Conservation (phyloP, 441 rosid species). For the Aleurites moluccanus region DNA sequence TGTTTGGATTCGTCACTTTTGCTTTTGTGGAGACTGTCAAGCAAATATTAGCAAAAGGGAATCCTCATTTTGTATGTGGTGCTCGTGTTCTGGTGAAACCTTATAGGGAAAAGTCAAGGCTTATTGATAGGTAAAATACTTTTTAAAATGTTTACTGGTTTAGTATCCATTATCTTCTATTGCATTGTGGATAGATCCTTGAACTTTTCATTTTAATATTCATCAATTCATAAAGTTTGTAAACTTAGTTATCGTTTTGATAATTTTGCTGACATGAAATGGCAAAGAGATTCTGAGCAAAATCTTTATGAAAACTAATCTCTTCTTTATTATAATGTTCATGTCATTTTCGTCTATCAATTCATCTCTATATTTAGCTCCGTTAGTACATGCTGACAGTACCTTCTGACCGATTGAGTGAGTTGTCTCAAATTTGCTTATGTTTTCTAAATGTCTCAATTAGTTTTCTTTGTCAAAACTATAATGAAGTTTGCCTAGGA, state of each 20-base stretch:
- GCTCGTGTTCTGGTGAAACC: constrained; percentile 95
- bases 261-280: constrained; percentile 7
- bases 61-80: constrained; percentile 86
- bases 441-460: too few species aligned
- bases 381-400: too few species aligned
- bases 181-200: not conserved
- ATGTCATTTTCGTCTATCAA: too few species aligned
- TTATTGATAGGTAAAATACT: constrained; percentile 52
- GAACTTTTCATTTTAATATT: constrained; percentile 5
- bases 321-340: too few species aligned
- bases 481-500: too few species aligned
- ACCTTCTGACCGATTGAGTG: too few species aligned
- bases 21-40: constrained; percentile 61
- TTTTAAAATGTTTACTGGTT: not conserved
- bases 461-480: too few species aligned
- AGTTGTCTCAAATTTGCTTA: too few species aligned
- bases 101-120: constrained; percentile 81
- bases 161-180: not conserved
- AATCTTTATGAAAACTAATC: too few species aligned
- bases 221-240: not conserved
- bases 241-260: not conserved
- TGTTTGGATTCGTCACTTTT: constrained; percentile 95
- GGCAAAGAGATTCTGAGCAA: too few species aligned
- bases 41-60: constrained; percentile 69
- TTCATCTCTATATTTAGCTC: constrained; percentile 8